Base-by-base conservation (phyloP, 345 rosid genomes). In the rapeseed (Brassica napus) region DNA sequence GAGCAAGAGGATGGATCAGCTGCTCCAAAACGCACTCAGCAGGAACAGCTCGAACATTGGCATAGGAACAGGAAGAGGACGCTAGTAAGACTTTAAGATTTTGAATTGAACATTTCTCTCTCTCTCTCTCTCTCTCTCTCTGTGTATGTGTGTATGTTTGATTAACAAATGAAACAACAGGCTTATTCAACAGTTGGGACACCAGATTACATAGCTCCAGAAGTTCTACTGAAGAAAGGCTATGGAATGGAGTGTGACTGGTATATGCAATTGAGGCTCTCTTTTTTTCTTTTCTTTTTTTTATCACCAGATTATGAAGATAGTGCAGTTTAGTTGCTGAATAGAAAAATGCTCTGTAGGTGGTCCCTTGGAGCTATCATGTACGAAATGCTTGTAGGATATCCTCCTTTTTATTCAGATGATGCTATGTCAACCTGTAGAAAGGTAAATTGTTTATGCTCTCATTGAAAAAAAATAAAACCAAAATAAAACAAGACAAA, bases 361-460 rank as follows among this genome's bases (percentile, higher is more conserved):
- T 94, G 98, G 98, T 94, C 98, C 57, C 92, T 94, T 59, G 98
- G 98, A 69, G 98, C 98, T 59, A 94, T 92, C 55, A 94, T 91
- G 97, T 94, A 85, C 67, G 98, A 94, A 84, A 94, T 94, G 98
- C 93, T 94, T 2, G 94, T 91, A 68, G 98, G 98, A 2, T 94
- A 94, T 83, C 98, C 98, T 0, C 98, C 98, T 32, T 92, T 94
- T 80, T 92, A 94, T 81, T 92, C 98, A n/a, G 98, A 94, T 82
- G 98, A 93, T 82, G 96, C 99, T 2, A 88, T 93, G 98, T 87
- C 97, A 77, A 93, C 97, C 8, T 92, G 98, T 85, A 87, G 95
- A 77, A 94, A 92, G 97, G 97, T 92, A 86, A 73, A 32, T 39
- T 39, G 2, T 0, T 2, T 12, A 44, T 4, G 8, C 26, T 60